phyloP scores from a whole-genome alignment of 768 basidiomycete genomes.

The Mrakia hoshinonis region DNA sequence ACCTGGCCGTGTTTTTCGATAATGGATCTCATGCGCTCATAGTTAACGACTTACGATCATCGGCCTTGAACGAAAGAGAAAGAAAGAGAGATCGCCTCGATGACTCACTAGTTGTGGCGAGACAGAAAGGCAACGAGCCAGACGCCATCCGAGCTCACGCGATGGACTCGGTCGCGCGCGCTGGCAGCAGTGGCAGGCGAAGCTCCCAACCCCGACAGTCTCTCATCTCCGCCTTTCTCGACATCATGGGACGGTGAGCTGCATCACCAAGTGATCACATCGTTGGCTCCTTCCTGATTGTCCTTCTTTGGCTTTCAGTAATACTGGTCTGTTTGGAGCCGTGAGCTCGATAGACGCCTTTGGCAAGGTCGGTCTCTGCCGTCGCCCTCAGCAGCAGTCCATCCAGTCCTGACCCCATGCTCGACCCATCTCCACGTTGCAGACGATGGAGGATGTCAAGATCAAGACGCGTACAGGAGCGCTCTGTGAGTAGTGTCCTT shows the following conservation, averaged over 20 bases:
- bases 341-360: constrained; percentile 95
- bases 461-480: constrained; percentile 94
- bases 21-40: too few species aligned
- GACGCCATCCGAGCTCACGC: too few species aligned
- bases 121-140: too few species aligned
- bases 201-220: not conserved
- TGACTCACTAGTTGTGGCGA: too few species aligned
- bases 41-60: too few species aligned
- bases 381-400: not conserved
- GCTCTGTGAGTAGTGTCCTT: constrained; percentile 53
- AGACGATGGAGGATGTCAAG: constrained; percentile 99
- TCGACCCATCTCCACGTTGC: constrained; percentile 12
- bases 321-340: constrained; percentile 41
- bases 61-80: too few species aligned
- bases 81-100: too few species aligned
- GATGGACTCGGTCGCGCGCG: not conserved
- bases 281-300: not conserved
- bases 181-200: too few species aligned
- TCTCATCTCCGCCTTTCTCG: not conserved
- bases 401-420: not conserved
- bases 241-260: constrained; percentile 9
- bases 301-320: not conserved
- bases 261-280: not conserved
- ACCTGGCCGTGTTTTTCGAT: too few species aligned
- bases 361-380: constrained; percentile 66